A percentile compares a stretch with the other conserved stretches of the same genome.
Evolutionary conservation across 1,284 basidiomycete species (phyloP).

Genomic region (Meripilus lineatus): DNA sequence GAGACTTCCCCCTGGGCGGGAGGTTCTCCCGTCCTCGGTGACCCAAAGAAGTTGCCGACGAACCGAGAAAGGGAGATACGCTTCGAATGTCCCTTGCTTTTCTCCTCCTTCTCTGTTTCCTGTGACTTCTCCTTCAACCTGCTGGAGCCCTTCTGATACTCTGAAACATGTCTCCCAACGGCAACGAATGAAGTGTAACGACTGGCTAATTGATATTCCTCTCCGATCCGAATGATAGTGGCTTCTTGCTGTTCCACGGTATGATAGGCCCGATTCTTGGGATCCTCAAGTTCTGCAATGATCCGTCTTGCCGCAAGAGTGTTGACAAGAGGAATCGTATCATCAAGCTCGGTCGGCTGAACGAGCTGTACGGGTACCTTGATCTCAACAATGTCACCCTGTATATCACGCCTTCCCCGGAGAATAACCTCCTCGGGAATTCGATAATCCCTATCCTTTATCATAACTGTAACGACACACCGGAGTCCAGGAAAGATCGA

Average conservation of each 20-base stretch:
- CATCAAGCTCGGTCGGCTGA: slow-evolving; percentile 7
- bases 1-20: background rate
- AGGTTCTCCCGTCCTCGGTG: background rate
- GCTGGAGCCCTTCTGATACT: background rate
- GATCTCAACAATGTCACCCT: background rate
- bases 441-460: background rate
- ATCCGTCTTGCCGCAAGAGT: slow-evolving; percentile 13
- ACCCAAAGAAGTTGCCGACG: background rate
- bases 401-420: background rate
- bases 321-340: slow-evolving; percentile 9
- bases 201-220: slow-evolving; percentile 11
- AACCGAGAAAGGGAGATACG: background rate
- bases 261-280: too few relatives aligned
- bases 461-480: background rate
- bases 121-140: background rate
- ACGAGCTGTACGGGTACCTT: slow-evolving; percentile 4
- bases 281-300: too few relatives aligned
- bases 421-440: background rate
- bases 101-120: background rate
- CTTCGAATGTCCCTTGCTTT: background rate
- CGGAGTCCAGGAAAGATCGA: background rate
- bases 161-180: background rate
- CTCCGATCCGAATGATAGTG: slow-evolving; percentile 7
- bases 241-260: slow-evolving; percentile 7
- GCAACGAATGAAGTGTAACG: slow-evolving; percentile 11